Conservation (phyloP, 2,329 filamentous ascomycete genomes). For the Aspergillus sclerotialis region DNA sequence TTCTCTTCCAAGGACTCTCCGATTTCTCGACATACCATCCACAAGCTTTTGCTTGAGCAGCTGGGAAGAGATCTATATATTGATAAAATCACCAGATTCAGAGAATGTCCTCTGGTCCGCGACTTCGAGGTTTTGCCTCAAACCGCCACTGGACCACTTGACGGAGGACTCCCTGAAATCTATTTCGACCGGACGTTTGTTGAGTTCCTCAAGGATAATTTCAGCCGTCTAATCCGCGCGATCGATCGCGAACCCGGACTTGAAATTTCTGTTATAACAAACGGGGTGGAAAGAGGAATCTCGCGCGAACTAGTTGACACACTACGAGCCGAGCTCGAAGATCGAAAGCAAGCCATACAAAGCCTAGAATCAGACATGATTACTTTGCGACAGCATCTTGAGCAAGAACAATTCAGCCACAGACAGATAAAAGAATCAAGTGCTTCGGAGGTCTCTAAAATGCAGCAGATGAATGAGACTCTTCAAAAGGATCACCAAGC, state of each 20-base stretch:
- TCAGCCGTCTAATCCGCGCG: conserved; percentile 72
- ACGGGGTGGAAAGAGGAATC: conserved; percentile 78
- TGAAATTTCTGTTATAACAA: conserved; percentile 73
- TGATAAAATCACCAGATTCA: conserved; percentile 68
- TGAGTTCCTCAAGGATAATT: conserved; percentile 94
- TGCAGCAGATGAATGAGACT: conserved; percentile 63
- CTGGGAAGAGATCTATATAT: conserved; percentile 84
- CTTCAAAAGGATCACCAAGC: conserved; percentile 64
- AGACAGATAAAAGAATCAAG: conserved; percentile 56
- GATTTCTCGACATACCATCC: conserved; percentile 71
- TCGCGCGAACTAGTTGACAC: conserved; percentile 91
- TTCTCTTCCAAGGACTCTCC: conserved; percentile 97
- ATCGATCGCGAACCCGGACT: conserved; percentile 87
- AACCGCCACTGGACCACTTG: conserved; percentile 48
- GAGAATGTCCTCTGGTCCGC: conserved; percentile 69
- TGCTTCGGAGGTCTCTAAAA: conserved; percentile 48
- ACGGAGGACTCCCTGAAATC: conserved; percentile 63
- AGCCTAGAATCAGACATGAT: conserved; percentile 51
- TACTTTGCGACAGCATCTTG: conserved; percentile 48
- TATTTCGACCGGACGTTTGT: conserved; percentile 83
- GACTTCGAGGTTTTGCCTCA: conserved; percentile 85
- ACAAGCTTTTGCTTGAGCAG: conserved; percentile 67
- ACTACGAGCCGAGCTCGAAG: conserved; percentile 67
- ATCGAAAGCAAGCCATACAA: conserved; percentile 58
- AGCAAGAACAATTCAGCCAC: conserved; percentile 69